phyloP scores from a whole-genome alignment of 805 yeast genomes.

The Ogataea paraovalis region DNA sequence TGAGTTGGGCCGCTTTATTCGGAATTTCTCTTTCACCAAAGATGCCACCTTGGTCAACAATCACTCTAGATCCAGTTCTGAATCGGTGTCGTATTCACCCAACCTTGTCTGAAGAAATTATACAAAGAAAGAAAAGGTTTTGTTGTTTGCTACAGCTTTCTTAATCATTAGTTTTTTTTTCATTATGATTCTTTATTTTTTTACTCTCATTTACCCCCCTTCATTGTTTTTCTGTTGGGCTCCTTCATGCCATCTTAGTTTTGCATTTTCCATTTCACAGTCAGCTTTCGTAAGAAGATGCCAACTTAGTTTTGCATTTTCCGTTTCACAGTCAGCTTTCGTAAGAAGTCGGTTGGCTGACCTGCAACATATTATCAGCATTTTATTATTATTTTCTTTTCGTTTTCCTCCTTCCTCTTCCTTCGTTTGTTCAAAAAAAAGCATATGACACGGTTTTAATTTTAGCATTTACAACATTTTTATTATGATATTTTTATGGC shows the following conservation, averaged over 20 bases:
- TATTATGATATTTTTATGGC: neutral
- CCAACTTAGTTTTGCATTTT: neutral
- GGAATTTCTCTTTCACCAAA: constrained; percentile 16
- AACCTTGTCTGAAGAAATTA: neutral
- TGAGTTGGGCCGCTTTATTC: constrained; percentile 53
- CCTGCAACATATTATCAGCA: neutral
- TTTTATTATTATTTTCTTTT: neutral
- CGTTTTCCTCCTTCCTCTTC: neutral
- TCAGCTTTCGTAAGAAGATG: neutral
- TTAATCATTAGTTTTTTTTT: too few relatives aligned
- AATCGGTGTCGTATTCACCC: constrained; percentile 11
- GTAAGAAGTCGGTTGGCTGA: neutral
- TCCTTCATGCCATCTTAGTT: neutral
- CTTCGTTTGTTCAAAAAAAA: neutral
- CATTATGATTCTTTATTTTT: neutral
- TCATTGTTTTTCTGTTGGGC: neutral
- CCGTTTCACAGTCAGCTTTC: neutral
- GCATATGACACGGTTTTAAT: neutral
- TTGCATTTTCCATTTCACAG: neutral
- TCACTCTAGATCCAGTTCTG: constrained; percentile 15
- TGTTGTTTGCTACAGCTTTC: neutral
- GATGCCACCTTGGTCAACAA: constrained; percentile 1
- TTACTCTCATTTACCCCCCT: neutral
- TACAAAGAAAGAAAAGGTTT: neutral
- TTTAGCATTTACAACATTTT: neutral